Base-by-base conservation (phyloP, 495 filamentous ascomycete genomes). In the Penicillium ochrochloron region DNA sequence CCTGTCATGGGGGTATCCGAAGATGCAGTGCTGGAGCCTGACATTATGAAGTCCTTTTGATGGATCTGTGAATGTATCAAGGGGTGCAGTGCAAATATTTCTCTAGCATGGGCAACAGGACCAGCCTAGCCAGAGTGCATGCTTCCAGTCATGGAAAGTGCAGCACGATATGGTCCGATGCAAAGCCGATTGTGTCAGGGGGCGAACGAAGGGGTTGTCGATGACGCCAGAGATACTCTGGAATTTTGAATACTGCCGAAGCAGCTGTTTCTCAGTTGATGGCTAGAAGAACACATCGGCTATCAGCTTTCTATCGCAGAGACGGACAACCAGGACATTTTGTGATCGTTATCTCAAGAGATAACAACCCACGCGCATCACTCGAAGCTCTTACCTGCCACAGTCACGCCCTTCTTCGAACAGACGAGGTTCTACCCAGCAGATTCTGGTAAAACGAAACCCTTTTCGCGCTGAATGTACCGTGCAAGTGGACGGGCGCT, bases 21-120 rank as follows among this genome's bases (percentile, higher is more conserved):
- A 10, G 65, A 67, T 8, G 66, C 44, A 0, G 58, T 61, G 37
- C 63, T 66, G 46, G 66, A 60, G 41, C 52, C 62, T 5, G 66
- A 54, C 66, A 68, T 68, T 10, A 27, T 62, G 10, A 33, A 39
- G 5, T 58, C 8, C 55, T 29, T 15, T 29, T 23, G 31, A 39
- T 56, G 29, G 6, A 15, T 21, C 8, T 21, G n/a, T 55, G 29
- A 21, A 34, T 56, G 11, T 37, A 25, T 7, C 19, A 35, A 17
- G 9, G n/a, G 33, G 37, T 56, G 53, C 21, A 56, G 17, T 34
- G 29, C 31, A 37, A 56, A 14, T 33, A 29, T 34, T 31, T 1
- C 51, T 31, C 27, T n/a, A 35, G 53, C 53, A 37, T 52, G 25
- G 48, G 48, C 48, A 52, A 48, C 53, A 56, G 33, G 33, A 25